Percentiles rank a stretch among this genome's conserved stretches.
Conservation (phyloP, 2,329 filamentous ascomycete species). For the Fusarium sp. region DNA sequence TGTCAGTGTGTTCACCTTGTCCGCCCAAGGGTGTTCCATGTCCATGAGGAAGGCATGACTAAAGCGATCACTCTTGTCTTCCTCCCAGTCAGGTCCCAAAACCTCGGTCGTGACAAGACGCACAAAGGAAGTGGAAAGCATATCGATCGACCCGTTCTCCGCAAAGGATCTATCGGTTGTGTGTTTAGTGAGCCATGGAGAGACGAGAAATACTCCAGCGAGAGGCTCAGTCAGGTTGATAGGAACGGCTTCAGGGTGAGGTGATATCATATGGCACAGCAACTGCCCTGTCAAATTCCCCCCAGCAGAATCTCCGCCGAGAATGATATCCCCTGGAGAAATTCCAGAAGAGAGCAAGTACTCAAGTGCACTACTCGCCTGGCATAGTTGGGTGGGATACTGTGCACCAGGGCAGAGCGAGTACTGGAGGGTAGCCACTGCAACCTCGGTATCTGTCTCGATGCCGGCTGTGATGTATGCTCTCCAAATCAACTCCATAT, state of each 20-base stretch:
- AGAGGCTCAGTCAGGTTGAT: background rate
- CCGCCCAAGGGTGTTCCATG: background rate
- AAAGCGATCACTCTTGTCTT: background rate
- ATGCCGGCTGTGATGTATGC: background rate
- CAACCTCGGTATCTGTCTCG: background rate
- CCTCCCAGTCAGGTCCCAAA: background rate
- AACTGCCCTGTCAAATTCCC: background rate
- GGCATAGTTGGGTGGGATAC: background rate
- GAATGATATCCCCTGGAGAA: background rate
- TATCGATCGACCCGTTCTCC: background rate
- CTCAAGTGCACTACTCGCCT: background rate
- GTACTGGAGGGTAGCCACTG: background rate
- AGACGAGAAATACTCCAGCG: background rate
- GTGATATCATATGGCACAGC: background rate
- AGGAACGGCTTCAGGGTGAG: background rate
- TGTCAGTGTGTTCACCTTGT: background rate
- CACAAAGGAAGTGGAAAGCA: background rate
- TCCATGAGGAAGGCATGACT: background rate
- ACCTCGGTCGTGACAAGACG: background rate
- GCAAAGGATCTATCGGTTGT: background rate
- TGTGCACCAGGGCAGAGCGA: background rate
- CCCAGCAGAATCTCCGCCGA: background rate
- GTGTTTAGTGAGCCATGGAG: background rate
- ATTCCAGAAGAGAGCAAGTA: background rate
- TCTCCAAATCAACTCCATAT: background rate